These are phyloP conservation scores for Lactarius evosmus DNA, from an alignment of 768 basidiomycete genomes.

Conservation along the genomic window DNA sequence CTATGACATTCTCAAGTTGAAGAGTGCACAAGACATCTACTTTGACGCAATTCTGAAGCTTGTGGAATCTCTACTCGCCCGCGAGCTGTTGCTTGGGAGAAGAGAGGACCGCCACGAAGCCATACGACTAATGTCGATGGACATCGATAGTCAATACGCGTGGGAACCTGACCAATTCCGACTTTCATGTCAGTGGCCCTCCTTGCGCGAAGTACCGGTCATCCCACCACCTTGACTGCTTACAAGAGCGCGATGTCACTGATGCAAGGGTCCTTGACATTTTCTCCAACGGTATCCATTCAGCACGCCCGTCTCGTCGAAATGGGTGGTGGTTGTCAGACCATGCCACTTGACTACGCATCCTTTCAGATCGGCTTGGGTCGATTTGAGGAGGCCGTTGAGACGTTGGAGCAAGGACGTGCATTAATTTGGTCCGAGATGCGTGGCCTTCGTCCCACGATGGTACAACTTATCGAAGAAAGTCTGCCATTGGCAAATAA, in stretches of 20 bases:
- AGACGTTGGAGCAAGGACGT: conserved; percentile 13
- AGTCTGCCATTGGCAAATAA: conserved; percentile 2
- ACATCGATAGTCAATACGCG: neutral
- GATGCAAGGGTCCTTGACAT: too few species aligned
- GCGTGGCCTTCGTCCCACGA: conserved; percentile 5
- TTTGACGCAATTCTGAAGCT: neutral
- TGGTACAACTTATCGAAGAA: neutral
- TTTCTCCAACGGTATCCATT: too few species aligned
- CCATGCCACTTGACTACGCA: conserved; percentile 4
- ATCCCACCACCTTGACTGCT: neutral
- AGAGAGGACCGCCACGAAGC: neutral
- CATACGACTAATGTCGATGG: neutral
- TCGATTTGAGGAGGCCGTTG: conserved; percentile 13
- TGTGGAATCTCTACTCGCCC: neutral
- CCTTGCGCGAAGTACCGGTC: neutral
- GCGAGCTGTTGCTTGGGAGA: neutral
- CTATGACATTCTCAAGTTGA: neutral
- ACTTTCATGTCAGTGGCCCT: neutral
- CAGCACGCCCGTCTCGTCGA: too few species aligned
- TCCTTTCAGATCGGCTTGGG: conserved; percentile 10
- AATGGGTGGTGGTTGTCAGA: neutral
- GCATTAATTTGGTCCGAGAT: conserved; percentile 14
- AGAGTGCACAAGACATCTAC: neutral
- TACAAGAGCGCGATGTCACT: neutral
- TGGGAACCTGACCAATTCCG: neutral